phyloP scores from a whole-genome alignment of 2,329 filamentous ascomycete species.

The Nannizzia gypsea region DNA sequence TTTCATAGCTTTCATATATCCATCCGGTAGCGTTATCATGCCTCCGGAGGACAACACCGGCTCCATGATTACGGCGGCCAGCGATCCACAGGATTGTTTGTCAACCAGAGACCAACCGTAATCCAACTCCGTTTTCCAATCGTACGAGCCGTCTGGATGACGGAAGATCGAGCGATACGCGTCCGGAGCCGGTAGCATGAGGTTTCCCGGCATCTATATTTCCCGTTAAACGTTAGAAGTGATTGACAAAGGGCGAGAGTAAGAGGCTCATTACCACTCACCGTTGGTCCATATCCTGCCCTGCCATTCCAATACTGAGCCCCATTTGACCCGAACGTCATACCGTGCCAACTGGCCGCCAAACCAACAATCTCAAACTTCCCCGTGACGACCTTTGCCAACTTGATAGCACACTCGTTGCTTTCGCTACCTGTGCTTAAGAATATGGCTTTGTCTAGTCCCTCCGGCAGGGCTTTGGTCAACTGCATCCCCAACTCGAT shows the following conservation, averaged over 20 bases:
- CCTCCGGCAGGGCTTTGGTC: conserved; percentile 36
- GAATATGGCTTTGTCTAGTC: conserved; percentile 46
- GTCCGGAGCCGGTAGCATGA: conserved; percentile 49
- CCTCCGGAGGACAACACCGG: conserved; percentile 49
- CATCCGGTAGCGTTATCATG: conserved; percentile 47
- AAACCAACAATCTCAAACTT: conserved; percentile 55
- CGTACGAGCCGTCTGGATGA: conserved; percentile 47
- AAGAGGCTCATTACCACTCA: background rate
- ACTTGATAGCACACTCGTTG: conserved; percentile 52
- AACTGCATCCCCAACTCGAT: conserved; percentile 44
- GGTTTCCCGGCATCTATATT: conserved; percentile 41
- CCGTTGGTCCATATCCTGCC: conserved; percentile 33
- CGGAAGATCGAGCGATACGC: conserved; percentile 52
- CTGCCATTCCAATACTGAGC: conserved; percentile 46
- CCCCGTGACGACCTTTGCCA: conserved; percentile 52
- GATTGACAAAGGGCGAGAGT: background rate
- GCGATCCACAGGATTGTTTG: conserved; percentile 46
- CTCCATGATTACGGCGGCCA: conserved; percentile 53
- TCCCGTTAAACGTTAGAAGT: background rate
- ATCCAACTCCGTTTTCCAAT: conserved; percentile 54
- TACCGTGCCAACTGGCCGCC: conserved; percentile 49
- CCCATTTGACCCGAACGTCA: conserved; percentile 43
- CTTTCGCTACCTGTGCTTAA: conserved; percentile 47
- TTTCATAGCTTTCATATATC: conserved; percentile 48
- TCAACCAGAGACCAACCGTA: conserved; percentile 53